These are phyloP conservation scores for Yamadazyma atmosphaerica DNA, from an alignment of 1,139 yeast species.

Conservation along the genomic window DNA sequence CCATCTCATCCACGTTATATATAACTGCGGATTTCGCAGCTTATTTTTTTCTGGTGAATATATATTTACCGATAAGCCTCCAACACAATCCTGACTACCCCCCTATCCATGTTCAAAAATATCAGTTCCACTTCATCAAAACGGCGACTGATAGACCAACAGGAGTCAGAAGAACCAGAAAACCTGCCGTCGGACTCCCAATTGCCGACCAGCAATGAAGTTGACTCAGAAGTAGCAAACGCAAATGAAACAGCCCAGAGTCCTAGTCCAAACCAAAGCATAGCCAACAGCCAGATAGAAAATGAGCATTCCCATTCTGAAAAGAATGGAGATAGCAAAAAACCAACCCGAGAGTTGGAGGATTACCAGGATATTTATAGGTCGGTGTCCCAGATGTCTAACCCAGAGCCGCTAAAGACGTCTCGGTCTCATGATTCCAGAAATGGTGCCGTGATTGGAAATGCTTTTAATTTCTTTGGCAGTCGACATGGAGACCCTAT, in stretches of 20 bases:
- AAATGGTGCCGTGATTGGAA: conserved; percentile 19
- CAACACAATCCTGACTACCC: too few relatives aligned
- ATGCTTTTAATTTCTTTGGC: conserved; percentile 29
- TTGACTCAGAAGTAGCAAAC: too few relatives aligned
- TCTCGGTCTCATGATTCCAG: not conserved
- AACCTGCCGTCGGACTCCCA: too few relatives aligned
- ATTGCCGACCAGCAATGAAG: too few relatives aligned
- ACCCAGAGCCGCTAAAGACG: not conserved
- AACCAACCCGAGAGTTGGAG: not conserved
- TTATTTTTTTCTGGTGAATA: not conserved
- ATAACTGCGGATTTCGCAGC: conserved; percentile 2
- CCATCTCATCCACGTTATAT: too few relatives aligned
- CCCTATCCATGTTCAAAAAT: conserved; percentile 1
- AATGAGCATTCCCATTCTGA: not conserved
- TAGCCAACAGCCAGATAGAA: not conserved
- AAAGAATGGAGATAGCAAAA: not conserved
- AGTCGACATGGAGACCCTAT: conserved; percentile 20
- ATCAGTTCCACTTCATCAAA: conserved; percentile 4
- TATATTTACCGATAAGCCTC: too few relatives aligned
- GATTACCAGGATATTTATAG: not conserved
- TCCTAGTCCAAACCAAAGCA: not conserved
- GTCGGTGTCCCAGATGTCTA: not conserved
- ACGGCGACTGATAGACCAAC: not conserved
- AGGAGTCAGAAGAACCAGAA: not conserved
- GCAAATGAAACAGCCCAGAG: too few relatives aligned